These are phyloP conservation scores for Penicillium sp. DNA, from an alignment of 2,329 filamentous ascomycete species.

Conservation along the genomic window DNA sequence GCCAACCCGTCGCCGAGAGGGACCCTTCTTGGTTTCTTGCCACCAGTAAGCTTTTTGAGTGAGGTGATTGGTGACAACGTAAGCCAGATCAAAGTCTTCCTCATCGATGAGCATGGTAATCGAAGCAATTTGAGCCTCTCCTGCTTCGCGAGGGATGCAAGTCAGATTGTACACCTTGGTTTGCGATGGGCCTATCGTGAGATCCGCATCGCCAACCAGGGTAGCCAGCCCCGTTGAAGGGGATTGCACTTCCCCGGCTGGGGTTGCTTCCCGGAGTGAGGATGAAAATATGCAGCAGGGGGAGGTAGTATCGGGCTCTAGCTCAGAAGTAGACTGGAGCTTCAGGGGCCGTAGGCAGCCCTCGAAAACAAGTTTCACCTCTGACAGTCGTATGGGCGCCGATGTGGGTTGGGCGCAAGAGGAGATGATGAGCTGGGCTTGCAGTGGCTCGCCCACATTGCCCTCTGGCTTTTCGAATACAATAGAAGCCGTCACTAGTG, in stretches of 20 bases:
- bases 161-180: conserved; percentile 65
- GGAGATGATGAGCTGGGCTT: conserved; percentile 50
- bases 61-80: conserved; percentile 48
- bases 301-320: conserved; percentile 17
- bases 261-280: conserved; percentile 30
- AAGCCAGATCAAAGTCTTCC: conserved; percentile 61
- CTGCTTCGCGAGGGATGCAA: conserved; percentile 72
- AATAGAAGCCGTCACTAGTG: conserved; percentile 45
- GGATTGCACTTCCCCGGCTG: conserved; percentile 27
- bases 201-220: conserved; percentile 54
- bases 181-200: conserved; percentile 62
- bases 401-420: conserved; percentile 45
- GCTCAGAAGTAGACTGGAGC: conserved; percentile 31
- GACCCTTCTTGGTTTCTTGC: conserved; percentile 32
- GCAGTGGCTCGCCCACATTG: conserved; percentile 54
- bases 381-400: conserved; percentile 43
- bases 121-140: conserved; percentile 62
- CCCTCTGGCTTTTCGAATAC: conserved; percentile 50
- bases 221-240: conserved; percentile 31
- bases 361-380: conserved; percentile 49
- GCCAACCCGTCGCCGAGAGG: conserved; percentile 35
- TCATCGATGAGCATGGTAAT: conserved; percentile 59
- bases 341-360: conserved; percentile 43
- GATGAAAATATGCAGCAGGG: conserved; percentile 28
- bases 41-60: conserved; percentile 38